Evolutionary conservation across 2,329 filamentous ascomycete genomes (phyloP).

Genomic region (Colletotrichum karsti): DNA sequence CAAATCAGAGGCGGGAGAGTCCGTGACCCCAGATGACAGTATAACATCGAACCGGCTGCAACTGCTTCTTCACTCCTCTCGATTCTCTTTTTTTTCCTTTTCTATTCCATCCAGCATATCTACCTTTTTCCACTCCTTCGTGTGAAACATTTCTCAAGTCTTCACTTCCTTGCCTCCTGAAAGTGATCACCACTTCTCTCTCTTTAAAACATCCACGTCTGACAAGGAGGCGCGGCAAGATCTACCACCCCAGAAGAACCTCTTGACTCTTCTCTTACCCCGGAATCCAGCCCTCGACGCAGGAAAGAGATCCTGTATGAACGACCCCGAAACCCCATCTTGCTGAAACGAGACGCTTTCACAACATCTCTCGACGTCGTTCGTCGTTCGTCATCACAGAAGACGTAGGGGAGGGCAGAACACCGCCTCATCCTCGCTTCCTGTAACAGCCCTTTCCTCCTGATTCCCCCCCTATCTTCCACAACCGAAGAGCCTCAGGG

Average conservation of each 20-base stretch:
- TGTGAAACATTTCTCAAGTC: constrained; percentile 11
- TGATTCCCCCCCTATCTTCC: not conserved
- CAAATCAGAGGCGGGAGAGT: not conserved
- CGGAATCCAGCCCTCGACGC: not conserved
- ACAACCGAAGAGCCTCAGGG: not conserved
- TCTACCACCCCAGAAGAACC: not conserved
- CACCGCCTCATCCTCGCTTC: constrained; percentile 22
- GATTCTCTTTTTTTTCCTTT: not conserved
- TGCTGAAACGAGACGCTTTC: constrained; percentile 22
- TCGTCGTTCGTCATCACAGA: not conserved
- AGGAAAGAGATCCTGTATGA: not conserved
- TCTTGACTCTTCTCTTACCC: not conserved
- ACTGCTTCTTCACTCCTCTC: constrained; percentile 3
- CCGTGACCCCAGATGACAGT: constrained; percentile 1
- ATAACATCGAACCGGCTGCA: constrained; percentile 25
- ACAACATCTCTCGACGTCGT: not conserved
- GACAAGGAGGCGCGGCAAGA: constrained; percentile 21
- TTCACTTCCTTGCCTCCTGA: not conserved
- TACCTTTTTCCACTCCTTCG: not conserved
- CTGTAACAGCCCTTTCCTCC: constrained; percentile 13
- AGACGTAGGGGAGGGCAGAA: not conserved
- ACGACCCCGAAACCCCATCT: not conserved
- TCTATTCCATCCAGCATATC: not conserved
- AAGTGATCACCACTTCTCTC: not conserved
- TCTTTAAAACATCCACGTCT: constrained; percentile 26